phyloP scores from a whole-genome alignment of 768 basidiomycete species.

The Lentinula lateritia region DNA sequence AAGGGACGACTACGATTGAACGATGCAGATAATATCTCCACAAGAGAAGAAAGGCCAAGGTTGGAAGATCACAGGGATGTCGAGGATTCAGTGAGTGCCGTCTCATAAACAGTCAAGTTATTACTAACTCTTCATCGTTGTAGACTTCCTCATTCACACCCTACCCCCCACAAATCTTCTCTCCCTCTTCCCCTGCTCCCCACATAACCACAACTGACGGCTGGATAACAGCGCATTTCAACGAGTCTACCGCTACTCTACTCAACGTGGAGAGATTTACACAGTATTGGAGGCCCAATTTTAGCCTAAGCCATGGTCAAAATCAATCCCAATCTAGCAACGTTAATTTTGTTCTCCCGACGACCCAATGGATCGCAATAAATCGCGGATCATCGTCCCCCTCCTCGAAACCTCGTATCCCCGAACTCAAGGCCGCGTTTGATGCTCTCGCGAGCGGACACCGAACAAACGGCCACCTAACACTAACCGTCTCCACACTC shows the following conservation, averaged over 20 bases:
- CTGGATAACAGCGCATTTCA: constrained; percentile 3
- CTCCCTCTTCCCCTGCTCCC: no score
- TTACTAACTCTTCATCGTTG: no score
- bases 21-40: no score
- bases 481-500: constrained; percentile 22
- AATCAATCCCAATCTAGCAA: constrained; percentile 7
- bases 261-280: constrained; percentile 22
- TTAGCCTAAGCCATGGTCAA: constrained; percentile 19
- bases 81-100: no score
- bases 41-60: no score
- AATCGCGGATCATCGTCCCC: constrained; percentile 16
- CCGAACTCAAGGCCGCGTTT: constrained; percentile 14
- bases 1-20: no score
- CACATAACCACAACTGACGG: not conserved
- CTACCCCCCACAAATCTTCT: no score
- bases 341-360: constrained; percentile 4
- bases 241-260: constrained; percentile 18
- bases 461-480: constrained; percentile 9
- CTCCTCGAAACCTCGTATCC: not conserved
- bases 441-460: constrained; percentile 15
- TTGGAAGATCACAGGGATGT: no score
- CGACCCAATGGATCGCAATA: constrained; percentile 30
- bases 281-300: constrained; percentile 28
- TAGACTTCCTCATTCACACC: no score
- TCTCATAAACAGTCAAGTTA: no score